phyloP scores from a whole-genome alignment of 768 basidiomycete species.

The Serendipita sp. region DNA sequence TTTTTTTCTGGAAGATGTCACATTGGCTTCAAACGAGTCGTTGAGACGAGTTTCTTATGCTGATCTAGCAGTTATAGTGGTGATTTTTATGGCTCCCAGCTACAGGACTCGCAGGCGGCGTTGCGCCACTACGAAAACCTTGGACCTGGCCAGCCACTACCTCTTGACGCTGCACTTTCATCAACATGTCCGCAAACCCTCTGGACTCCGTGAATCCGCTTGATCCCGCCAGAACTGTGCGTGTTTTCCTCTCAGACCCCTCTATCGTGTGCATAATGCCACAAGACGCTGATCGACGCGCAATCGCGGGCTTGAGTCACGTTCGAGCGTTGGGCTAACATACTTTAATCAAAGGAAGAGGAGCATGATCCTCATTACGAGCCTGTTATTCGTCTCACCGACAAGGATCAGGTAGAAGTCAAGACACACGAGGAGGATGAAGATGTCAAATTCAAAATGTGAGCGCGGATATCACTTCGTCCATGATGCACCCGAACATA shows the following conservation, averaged over 20 bases:
- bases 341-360: conserved; percentile 35
- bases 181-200: conserved; percentile 1
- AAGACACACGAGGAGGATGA: conserved; percentile 96
- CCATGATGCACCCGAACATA: conserved; percentile 7
- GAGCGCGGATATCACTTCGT: conserved; percentile 23
- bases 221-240: neutral
- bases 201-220: conserved; percentile 1
- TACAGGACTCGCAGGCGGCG: too few relatives aligned
- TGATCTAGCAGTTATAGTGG: too few relatives aligned
- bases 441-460: conserved; percentile 91
- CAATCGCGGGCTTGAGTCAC: neutral
- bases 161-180: neutral
- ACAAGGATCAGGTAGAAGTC: conserved; percentile 67
- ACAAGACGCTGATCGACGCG: conserved; percentile 4
- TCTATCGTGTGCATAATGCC: neutral
- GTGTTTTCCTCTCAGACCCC: neutral
- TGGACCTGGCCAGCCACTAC: neutral
- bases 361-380: conserved; percentile 85
- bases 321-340: neutral
- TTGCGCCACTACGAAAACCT: neutral
- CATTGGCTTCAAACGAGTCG: too few relatives aligned
- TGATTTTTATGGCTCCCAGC: too few relatives aligned
- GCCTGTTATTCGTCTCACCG: conserved; percentile 87
- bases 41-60: too few relatives aligned
- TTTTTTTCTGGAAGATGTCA: too few relatives aligned